Evolutionary conservation across 306 rosid species (phyloP), one percentile per base, ranked within the genome.

Genomic region (Glycine tomentella): DNA sequence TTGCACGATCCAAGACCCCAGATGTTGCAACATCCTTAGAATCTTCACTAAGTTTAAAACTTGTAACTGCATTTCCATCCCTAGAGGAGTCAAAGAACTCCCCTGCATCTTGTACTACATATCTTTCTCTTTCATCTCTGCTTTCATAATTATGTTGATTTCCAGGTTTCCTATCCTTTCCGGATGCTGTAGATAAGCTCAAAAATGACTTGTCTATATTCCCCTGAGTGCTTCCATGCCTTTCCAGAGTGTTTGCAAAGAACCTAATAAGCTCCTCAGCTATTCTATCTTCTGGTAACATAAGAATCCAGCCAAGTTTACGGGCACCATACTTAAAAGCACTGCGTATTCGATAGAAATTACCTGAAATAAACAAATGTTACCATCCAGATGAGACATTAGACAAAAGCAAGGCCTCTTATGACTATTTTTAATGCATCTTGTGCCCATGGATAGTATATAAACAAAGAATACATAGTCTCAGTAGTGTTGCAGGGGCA

Each of bases 321-420:
- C 92, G 91, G 67, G 97, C 93, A 75, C 98, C 98, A 85, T 86
- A 87, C 86, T 90, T 91, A 80, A 93, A 89, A 55, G 98, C 98
- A 86, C 94, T 90, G 81, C 94, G 90, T 85, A 93, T 91, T 77
- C 97, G 90, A 81, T 85, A 91, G 82, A 90, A 93, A 77, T 87
- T 93, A 79, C 94, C 98, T 93, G 89, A 61, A 87, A 57, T 36
- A 74, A 80, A 25, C 31, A 25, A 25, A 80, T 8, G 51, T 71
- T 64, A 62, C 31, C 75, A 78, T 64, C 53, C 40, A 36, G 66
- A 84, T n/a, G 79, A 48, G 13, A 64, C 48, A 64, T 65, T 14
- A 15, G 73, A n/a, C 17, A 45, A 81, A 65, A 58, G 49, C 68
- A 75, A 62, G 61, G 34, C 38, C 61, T 51, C 67, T 38, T 25